These are phyloP conservation scores for Podila epigama DNA, from an alignment of 192 early-diverging fungal genomes.

Conservation along the genomic window DNA sequence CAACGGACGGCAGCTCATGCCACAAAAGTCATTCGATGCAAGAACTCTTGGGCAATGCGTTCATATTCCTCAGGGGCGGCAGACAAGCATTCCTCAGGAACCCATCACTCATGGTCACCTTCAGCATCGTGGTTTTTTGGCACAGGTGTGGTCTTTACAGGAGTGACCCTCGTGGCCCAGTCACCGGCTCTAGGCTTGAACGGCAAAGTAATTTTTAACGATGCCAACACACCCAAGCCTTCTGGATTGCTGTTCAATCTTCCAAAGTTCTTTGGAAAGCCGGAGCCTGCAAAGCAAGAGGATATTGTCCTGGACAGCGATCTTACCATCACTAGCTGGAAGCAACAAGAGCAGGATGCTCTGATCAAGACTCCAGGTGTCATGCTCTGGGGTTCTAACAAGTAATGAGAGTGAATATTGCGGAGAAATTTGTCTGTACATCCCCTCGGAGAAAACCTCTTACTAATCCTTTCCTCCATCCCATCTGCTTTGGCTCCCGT, in stretches of 20 bases:
- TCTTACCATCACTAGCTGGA: slow-evolving; percentile 46
- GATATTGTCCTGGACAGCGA: slow-evolving; percentile 37
- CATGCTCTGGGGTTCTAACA: slow-evolving; percentile 51
- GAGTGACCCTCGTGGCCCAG: slow-evolving; percentile 26
- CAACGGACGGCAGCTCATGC: neutral
- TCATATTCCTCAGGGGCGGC: neutral
- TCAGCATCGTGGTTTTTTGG: slow-evolving; percentile 23
- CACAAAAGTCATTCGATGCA: neutral
- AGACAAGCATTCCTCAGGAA: neutral
- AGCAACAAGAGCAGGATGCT: slow-evolving; percentile 36
- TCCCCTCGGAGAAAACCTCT: too few relatives aligned
- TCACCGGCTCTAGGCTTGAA: slow-evolving; percentile 21
- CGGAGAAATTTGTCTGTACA: too few relatives aligned
- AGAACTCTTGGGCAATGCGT: neutral
- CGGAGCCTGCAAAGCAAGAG: slow-evolving; percentile 8
- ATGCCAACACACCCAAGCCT: neutral
- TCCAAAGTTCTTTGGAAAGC: slow-evolving; percentile 18
- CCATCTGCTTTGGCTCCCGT: neutral
- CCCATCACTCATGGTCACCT: slow-evolving; percentile 1
- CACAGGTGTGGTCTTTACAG: slow-evolving; percentile 34
- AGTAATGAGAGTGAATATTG: slow-evolving; percentile 1
- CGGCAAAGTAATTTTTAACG: slow-evolving; percentile 8
- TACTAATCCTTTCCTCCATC: neutral
- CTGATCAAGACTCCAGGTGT: slow-evolving; percentile 22
- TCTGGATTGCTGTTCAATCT: neutral